Conservation (phyloP, 2,329 filamentous ascomycete species). For the Ceratocystis diversiconidia region DNA sequence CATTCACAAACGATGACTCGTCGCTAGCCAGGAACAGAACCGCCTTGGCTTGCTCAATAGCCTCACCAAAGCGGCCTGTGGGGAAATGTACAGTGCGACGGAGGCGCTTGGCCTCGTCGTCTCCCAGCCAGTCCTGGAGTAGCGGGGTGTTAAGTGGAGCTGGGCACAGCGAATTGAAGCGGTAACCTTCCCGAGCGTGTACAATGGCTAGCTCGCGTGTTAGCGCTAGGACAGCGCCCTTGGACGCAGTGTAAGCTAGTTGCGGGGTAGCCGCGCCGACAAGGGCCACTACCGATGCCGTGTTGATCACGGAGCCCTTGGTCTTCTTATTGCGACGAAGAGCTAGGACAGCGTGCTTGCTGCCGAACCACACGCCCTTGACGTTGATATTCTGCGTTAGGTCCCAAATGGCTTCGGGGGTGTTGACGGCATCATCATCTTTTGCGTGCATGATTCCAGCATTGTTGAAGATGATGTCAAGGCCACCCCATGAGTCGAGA, state of each 20-base stretch:
- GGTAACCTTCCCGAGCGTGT: slow-evolving; percentile 73
- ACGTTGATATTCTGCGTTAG: slow-evolving; percentile 89
- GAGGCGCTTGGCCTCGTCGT: slow-evolving; percentile 53
- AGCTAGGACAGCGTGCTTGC: slow-evolving; percentile 74
- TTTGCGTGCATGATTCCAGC: slow-evolving; percentile 90
- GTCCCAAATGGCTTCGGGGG: slow-evolving; percentile 85
- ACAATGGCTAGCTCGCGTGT: slow-evolving; percentile 85
- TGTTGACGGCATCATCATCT: slow-evolving; percentile 67
- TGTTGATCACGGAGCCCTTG: slow-evolving; percentile 77
- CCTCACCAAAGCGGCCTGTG: slow-evolving; percentile 59
- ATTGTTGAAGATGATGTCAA: slow-evolving; percentile 95
- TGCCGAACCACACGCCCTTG: slow-evolving; percentile 95
- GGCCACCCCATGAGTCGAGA: slow-evolving; percentile 70
- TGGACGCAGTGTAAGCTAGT: slow-evolving; percentile 84
- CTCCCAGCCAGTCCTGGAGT: slow-evolving; percentile 62
- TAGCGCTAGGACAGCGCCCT: slow-evolving; percentile 80
- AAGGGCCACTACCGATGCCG: slow-evolving; percentile 74
- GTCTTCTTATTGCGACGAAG: slow-evolving; percentile 69
- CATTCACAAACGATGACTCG: slow-evolving; percentile 61
- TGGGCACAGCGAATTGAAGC: slow-evolving; percentile 84
- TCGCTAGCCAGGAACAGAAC: slow-evolving; percentile 62
- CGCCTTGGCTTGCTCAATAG: slow-evolving; percentile 62
- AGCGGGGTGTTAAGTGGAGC: slow-evolving; percentile 80
- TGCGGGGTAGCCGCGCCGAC: slow-evolving; percentile 80
- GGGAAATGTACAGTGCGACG: slow-evolving; percentile 66